Base-by-base conservation (phyloP, 257 asterid genomes). In the Handroanthus guayacan region DNA sequence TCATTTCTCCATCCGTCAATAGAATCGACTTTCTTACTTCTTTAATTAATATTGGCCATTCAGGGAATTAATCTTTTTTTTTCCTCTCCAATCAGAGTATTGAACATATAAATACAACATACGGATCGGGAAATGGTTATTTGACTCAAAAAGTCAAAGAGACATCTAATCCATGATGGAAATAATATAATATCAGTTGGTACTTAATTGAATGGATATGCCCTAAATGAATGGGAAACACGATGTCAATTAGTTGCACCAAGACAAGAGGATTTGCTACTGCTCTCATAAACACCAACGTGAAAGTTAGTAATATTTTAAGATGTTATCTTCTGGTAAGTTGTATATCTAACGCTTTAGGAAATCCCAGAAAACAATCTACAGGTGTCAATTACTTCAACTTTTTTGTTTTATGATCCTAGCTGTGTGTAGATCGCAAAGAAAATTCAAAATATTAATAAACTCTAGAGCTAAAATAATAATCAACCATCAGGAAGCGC, bases 91-190 rank as follows among this genome's bases (percentile, higher is more conserved):
- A 39, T 37, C 13, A 36, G 47, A 64, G 20, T 7, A 34, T 39
- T 57, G 52, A 55, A 75, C 54, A 70, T 43, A 48, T 52, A 12
- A 61, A 52, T 43, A 44, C 39, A 76, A 39, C 7, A 57, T 12
- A 39, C 14, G 5, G 45, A 36, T 25, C 67, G 48, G 44, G 12
- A 47, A 31, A 43, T 61, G 52, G 41, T 60, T 10, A 34, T 16
- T 78, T 69, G 66, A 51, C 60, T 6, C 7, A 25, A 20, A 20
- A 63, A 0, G 62, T 75, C 57, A 20, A 55, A 57, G 69, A 66
- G 36, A 45, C 11, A 34, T 25, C 57, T 20, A 18, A 43, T 20
- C 74, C 45, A 25, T 48, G 7, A 74, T 62, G 31, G 79, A 55
- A 34, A 65, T 5, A 54, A 44, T 51, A 9, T 14, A 60, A 64